Evolutionary conservation across 441 rosid genomes (phyloP), one percentile per base, ranked within the genome.

Genomic region (Flueggea neowawraea): DNA sequence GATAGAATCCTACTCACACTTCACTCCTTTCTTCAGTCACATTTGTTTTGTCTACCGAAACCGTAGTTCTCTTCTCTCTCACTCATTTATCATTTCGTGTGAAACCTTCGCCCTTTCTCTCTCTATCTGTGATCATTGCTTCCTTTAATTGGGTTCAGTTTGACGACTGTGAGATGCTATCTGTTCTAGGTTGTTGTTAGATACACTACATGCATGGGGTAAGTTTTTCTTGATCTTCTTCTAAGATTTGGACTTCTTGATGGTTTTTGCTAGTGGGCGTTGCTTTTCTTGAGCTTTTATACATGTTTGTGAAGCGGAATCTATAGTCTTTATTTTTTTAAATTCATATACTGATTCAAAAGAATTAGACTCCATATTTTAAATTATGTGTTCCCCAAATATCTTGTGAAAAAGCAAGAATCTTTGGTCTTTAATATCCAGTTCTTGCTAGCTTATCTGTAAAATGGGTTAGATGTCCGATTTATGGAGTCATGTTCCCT

Each of bases 151-250:
- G 17, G 60, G 58, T 69, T 65, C 15, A 62, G 58, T 53, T 57
- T 68, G 52, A 47, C 17, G 66, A 57, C 62, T 47, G 53, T 69
- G 50, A 61, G 83, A 80, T 79, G 79, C 77, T 55, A 58, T 50
- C 60, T 36, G 52, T 66, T 47, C 6, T 51, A 60, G 28, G 68
- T 16, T 32, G 31, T 61, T 55, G 57, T 52, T 14, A 11, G 9
- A 43, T 57, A 12, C 52, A 60, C 58, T 79, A 78, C 69, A 70
- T 83, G 85, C 73, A 85, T 83, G 86, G 88, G 88, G 88, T 83
- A 80, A 71, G 79, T 69, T 51, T 71, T 62, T 16, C 50, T 47
- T 28, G 39, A 15, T 64, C n/a, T 51, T 33, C 45, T 51, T 65
- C 45, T 16, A 53, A 54, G 61, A 54, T 73, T 75, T 69, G 53